Base-by-base conservation (phyloP, 441 rosid genomes). In the Geranium incanum region DNA sequence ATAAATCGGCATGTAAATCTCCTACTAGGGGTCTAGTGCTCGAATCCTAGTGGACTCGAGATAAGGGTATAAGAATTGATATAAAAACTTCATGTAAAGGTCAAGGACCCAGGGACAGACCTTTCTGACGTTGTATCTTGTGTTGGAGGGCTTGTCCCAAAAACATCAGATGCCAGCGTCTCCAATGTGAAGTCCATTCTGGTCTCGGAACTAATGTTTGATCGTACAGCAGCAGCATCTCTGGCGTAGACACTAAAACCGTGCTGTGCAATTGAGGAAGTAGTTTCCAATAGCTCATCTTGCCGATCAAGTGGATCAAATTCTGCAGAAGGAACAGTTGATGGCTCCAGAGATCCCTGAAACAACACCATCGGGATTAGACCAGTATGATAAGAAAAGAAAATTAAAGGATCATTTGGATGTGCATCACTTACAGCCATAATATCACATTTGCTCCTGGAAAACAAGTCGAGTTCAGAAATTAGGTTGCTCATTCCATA, bases 391-490 rank as follows among this genome's bases (percentile, higher is more conserved):
- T 59, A 69, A 64, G 12, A 37, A 21, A 62, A 64, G 60, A 21
- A 71, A 78, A 28, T 28, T 28, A 2, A 28, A 79, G n/a, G 45
- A 55, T 38, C n/a, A 28, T 72, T 45, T 12, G 21, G 69, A 16
- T 55, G 55, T 41, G 69, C 8, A 70, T 36, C n/a, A 70, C 57
- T 66, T 74, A 74, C 69, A 74, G 86, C 81, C 71, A 87, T 91
- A n/a, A 70, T 28, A 28, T 28, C 73, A 48, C 67, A 72, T 57
- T 81, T 87, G 85, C 87, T 78, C 73, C 82, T 80, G 68, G 77
- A 76, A 73, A 70, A 80, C 66, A 86, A 43, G 78, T 89, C 97
- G 72, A 86, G 83, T 74, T 89, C 91, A 67, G 99, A 89, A 77
- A 92, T 80, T 73, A 92, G 80, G 71, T 87, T 76, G 80, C 90